These are phyloP conservation scores for Ganoderma leucocontextum DNA, from an alignment of 1,284 basidiomycete genomes.

Conservation along the genomic window DNA sequence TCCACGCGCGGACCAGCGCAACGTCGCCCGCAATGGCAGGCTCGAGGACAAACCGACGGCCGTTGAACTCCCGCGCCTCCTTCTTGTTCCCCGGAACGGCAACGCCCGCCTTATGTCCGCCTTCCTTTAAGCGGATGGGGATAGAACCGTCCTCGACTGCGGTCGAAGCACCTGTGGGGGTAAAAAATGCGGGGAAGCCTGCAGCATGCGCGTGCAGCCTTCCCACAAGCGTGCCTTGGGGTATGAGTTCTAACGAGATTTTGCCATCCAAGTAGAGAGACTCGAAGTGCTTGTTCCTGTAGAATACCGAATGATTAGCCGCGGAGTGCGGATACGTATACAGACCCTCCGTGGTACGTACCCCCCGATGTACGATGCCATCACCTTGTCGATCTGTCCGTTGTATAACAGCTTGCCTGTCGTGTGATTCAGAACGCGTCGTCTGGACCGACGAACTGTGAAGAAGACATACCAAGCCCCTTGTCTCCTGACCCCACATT, in stretches of 20 bases:
- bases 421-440: background rate
- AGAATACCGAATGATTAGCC: background rate
- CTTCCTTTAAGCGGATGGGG: conserved; percentile 77
- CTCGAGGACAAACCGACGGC: conserved; percentile 88
- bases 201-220: conserved; percentile 92
- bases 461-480: conserved; percentile 72
- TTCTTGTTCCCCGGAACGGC: conserved; percentile 79
- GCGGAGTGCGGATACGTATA: background rate
- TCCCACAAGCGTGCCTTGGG: conserved; percentile 92
- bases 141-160: conserved; percentile 83
- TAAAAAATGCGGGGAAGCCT: conserved; percentile 97
- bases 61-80: conserved; percentile 83
- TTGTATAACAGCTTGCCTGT: conserved; percentile 81
- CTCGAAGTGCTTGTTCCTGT: conserved; percentile 82
- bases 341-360: conserved; percentile 41
- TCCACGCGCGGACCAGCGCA: conserved; percentile 94
- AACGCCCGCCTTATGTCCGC: conserved; percentile 71
- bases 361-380: conserved; percentile 91
- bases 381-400: conserved; percentile 84
- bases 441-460: background rate
- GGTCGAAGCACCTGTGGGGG: conserved; percentile 93
- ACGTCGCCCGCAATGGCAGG: conserved; percentile 88
- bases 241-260: conserved; percentile 88
- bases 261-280: conserved; percentile 82
- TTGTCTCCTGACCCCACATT: conserved; percentile 85